These are phyloP conservation scores for Candida morakotiae DNA, from an alignment of 805 yeast species.

Conservation along the genomic window DNA sequence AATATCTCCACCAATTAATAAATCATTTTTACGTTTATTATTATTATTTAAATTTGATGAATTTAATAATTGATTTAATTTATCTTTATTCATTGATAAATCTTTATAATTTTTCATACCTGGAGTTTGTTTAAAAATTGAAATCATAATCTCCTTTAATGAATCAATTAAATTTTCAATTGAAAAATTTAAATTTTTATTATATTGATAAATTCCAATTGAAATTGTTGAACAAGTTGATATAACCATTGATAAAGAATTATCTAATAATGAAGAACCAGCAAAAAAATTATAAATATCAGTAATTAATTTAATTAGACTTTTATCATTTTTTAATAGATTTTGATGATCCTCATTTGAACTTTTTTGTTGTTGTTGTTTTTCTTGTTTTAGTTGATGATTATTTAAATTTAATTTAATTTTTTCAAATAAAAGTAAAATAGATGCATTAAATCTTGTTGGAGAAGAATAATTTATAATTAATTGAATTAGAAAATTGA, in stretches of 20 bases:
- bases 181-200: slow-evolving; percentile 9
- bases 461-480: slow-evolving; percentile 21
- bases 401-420: slow-evolving; percentile 30
- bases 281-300: slow-evolving; percentile 35
- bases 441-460: slow-evolving; percentile 13
- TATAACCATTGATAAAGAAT: slow-evolving; percentile 26
- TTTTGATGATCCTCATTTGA: background rate
- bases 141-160: slow-evolving; percentile 10
- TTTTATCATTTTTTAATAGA: slow-evolving; percentile 15
- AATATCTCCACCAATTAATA: background rate
- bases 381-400: slow-evolving; percentile 24
- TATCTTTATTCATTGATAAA: slow-evolving; percentile 3
- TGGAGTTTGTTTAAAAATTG: slow-evolving; percentile 4
- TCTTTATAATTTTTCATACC: slow-evolving; percentile 5
- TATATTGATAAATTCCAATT: slow-evolving; percentile 17
- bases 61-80: slow-evolving; percentile 1
- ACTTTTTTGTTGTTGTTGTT: slow-evolving; percentile 15
- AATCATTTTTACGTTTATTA: slow-evolving; percentile 2
- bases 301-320: slow-evolving; percentile 21
- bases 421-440: slow-evolving; percentile 17
- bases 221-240: slow-evolving; percentile 37
- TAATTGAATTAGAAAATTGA: slow-evolving; percentile 18
- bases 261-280: slow-evolving; percentile 28
- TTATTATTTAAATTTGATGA: too few species aligned
- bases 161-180: slow-evolving; percentile 21